Evolutionary conservation across 2,329 filamentous ascomycete species (phyloP).

Genomic region (Leptographium lundbergii): DNA sequence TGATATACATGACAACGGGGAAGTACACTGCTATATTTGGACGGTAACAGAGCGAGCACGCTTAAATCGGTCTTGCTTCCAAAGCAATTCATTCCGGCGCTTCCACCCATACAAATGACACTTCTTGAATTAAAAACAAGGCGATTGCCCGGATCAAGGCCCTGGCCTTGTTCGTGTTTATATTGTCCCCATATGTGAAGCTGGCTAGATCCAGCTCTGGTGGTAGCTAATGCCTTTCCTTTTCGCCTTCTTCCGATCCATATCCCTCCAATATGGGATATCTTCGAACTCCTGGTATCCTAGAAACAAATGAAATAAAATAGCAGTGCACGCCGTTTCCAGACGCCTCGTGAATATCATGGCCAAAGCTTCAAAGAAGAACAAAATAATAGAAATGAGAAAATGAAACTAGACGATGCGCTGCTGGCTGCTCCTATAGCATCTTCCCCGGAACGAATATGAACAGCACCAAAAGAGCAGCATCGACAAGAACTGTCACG

Average conservation of each 20-base stretch:
- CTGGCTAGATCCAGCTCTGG: neutral
- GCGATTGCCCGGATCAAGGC: neutral
- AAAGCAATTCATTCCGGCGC: neutral
- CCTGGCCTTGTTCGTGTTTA: neutral
- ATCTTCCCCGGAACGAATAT: slow-evolving; percentile 87
- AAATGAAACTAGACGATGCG: neutral
- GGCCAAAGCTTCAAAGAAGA: neutral
- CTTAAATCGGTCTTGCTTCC: neutral
- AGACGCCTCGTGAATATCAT: slow-evolving; percentile 1
- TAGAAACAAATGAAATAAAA: slow-evolving; percentile 4
- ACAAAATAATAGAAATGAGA: slow-evolving; percentile 1
- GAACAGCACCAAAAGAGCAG: slow-evolving; percentile 78
- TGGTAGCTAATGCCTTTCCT: neutral
- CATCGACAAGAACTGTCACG: slow-evolving; percentile 63
- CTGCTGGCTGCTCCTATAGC: slow-evolving; percentile 33
- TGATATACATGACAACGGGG: neutral
- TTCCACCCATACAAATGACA: neutral
- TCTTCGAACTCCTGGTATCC: slow-evolving; percentile 9
- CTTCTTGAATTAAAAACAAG: neutral
- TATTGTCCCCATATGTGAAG: neutral
- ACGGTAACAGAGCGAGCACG: neutral
- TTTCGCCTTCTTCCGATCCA: neutral
- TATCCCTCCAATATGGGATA: neutral
- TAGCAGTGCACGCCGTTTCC: neutral
- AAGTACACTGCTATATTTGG: neutral